A percentile compares a stretch with the other conserved stretches of the same genome.
phyloP scores from a whole-genome alignment of 2,329 filamentous ascomycete species.

The Ophiosphaerella korrae region DNA sequence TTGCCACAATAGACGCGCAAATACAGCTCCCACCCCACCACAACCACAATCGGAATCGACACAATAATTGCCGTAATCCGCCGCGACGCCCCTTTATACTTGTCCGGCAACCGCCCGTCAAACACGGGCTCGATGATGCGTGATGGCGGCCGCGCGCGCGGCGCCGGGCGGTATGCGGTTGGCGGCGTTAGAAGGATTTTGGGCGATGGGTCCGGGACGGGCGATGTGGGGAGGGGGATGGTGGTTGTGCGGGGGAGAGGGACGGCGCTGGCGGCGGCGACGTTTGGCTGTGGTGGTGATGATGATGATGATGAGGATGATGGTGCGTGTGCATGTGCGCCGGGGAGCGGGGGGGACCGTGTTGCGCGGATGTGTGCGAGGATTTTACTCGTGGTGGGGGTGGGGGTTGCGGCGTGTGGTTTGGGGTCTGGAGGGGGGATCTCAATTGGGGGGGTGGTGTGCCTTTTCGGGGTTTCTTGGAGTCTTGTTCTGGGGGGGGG shows the following conservation, averaged over 20 bases:
- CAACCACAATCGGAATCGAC: constrained; percentile 39
- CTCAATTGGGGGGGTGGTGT: neutral
- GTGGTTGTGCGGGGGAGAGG: constrained; percentile 21
- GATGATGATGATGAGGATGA: too few species aligned
- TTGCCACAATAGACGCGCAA: constrained; percentile 24
- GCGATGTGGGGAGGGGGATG: constrained; percentile 31
- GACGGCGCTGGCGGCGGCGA: neutral
- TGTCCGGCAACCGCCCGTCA: constrained; percentile 28
- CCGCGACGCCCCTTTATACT: constrained; percentile 41
- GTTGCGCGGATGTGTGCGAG: constrained; percentile 33
- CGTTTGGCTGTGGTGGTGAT: neutral
- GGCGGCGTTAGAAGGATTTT: constrained; percentile 1
- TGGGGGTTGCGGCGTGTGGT: constrained; percentile 23
- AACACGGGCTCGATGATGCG: constrained; percentile 28
- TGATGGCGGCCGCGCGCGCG: constrained; percentile 5
- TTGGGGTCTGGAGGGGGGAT: neutral
- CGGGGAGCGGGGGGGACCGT: constrained; percentile 15
- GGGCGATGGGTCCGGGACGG: constrained; percentile 3
- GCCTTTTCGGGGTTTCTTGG: too few species aligned
- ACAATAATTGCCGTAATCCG: constrained; percentile 43
- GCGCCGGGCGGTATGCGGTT: constrained; percentile 9
- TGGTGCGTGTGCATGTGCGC: constrained; percentile 6
- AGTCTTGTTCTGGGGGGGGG: neutral
- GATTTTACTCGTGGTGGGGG: constrained; percentile 37
- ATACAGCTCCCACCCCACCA: constrained; percentile 41